phyloP scores from a whole-genome alignment of 163 green algal genomes.

The Scenedesmus sp. region DNA sequence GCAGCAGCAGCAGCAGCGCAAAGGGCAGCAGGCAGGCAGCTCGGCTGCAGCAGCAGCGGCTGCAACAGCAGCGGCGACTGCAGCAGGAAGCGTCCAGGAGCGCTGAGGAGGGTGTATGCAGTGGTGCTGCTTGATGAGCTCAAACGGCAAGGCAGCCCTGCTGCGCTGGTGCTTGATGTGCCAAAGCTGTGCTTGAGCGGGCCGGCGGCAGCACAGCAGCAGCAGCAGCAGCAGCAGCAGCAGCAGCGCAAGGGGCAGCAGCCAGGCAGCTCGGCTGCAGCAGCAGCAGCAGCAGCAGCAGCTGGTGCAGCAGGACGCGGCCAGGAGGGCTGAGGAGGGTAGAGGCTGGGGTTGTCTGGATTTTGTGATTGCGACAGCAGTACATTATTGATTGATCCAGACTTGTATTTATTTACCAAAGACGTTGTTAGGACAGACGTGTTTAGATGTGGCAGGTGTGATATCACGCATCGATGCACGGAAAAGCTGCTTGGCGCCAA shows the following conservation, averaged over 20 bases:
- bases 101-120: slow-evolving; percentile 26
- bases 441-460: no score
- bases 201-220: background rate
- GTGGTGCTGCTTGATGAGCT: slow-evolving; percentile 50
- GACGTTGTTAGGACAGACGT: no score
- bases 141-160: slow-evolving; percentile 44
- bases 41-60: background rate
- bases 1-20: background rate
- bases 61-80: background rate
- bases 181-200: background rate
- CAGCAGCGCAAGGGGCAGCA: slow-evolving; percentile 8
- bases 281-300: background rate
- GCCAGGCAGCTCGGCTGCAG: background rate
- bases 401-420: no score
- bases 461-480: no score
- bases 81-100: no score
- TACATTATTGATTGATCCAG: no score
- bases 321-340: background rate
- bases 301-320: background rate
- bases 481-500: no score
- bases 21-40: background rate
- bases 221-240: slow-evolving; percentile 23
- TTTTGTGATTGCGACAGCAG: background rate
- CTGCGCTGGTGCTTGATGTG: slow-evolving; percentile 47
- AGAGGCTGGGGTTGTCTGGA: no score